Conservation (phyloP, 768 basidiomycete species). For the Suillus clintonianus region DNA sequence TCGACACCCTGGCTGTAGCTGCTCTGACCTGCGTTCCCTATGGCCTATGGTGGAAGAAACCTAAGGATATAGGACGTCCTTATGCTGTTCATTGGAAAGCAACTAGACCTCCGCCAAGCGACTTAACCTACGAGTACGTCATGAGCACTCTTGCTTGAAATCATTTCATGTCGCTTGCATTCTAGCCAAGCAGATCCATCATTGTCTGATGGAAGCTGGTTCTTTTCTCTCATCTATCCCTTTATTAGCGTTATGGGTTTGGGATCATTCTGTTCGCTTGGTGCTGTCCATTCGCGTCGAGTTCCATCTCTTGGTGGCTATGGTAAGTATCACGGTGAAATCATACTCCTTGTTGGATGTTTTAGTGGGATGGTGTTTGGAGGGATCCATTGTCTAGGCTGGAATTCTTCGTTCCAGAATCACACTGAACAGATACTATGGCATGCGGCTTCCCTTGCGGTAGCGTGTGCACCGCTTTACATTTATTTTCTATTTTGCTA, state of each 20-base stretch:
- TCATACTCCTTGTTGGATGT: not conserved
- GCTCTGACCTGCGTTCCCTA: too few relatives aligned
- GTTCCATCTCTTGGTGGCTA: conserved; percentile 1
- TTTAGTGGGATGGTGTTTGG: conserved; percentile 22
- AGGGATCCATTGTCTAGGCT: conserved; percentile 26
- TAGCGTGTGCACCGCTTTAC: conserved; percentile 6
- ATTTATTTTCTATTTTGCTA: too few relatives aligned
- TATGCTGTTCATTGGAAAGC: not conserved
- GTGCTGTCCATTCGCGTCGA: not conserved
- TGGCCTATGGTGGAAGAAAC: conserved; percentile 42
- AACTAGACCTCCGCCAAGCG: not conserved
- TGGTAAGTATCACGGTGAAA: not conserved
- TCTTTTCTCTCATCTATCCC: not conserved
- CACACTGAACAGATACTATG: conserved; percentile 21
- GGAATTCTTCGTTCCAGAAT: conserved; percentile 20
- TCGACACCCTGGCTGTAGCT: conserved; percentile 38
- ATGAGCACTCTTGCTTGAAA: not conserved
- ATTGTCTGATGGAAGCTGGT: not conserved
- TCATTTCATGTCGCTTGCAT: not conserved
- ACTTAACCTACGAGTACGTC: not conserved
- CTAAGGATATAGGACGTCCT: conserved; percentile 30
- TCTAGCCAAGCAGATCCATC: not conserved
- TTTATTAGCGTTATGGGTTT: not conserved
- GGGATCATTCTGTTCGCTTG: not conserved
- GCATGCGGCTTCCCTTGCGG: conserved; percentile 19